These are phyloP conservation scores for Polychytrium aggregatum DNA, from an alignment of 192 early-diverging fungal species.

Conservation along the genomic window DNA sequence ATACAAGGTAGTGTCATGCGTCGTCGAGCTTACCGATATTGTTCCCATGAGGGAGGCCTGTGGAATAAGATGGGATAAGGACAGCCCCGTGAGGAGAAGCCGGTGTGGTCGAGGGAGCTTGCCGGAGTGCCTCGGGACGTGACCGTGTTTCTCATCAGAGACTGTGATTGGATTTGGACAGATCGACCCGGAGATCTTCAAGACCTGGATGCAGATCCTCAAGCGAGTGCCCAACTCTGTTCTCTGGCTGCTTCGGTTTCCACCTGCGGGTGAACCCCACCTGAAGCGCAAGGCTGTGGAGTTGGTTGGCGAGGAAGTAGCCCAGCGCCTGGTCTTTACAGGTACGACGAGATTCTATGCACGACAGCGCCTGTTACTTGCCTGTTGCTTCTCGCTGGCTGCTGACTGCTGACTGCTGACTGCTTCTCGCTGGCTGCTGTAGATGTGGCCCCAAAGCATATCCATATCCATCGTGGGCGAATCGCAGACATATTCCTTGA, in stretches of 20 bases:
- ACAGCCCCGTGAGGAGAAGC: too few species aligned
- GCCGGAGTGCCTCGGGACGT: too few species aligned
- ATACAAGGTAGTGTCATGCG: slow-evolving; percentile 87
- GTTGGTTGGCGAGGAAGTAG: slow-evolving; percentile 66
- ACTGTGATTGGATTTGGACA: too few species aligned
- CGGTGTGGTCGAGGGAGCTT: too few species aligned
- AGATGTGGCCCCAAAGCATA: slow-evolving; percentile 55
- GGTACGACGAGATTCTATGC: slow-evolving; percentile 40
- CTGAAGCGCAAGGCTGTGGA: slow-evolving; percentile 56
- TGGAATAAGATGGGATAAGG: too few species aligned
- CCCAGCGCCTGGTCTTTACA: slow-evolving; percentile 73
- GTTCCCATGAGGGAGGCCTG: too few species aligned
- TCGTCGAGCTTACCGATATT: too few species aligned
- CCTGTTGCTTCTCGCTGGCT: not conserved
- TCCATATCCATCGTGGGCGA: slow-evolving; percentile 85
- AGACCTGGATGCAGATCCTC: slow-evolving; percentile 74
- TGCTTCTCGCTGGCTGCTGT: not conserved
- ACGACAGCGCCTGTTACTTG: too few species aligned
- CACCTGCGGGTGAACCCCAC: slow-evolving; percentile 73
- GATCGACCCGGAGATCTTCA: slow-evolving; percentile 81
- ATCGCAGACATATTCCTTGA: slow-evolving; percentile 88
- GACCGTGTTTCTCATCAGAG: too few species aligned
- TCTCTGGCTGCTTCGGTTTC: slow-evolving; percentile 86
- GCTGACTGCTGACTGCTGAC: not conserved
- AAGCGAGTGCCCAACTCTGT: slow-evolving; percentile 69